Conservation (phyloP, 2,329 filamentous ascomycete genomes). For the Chaetomium strumarium region DNA sequence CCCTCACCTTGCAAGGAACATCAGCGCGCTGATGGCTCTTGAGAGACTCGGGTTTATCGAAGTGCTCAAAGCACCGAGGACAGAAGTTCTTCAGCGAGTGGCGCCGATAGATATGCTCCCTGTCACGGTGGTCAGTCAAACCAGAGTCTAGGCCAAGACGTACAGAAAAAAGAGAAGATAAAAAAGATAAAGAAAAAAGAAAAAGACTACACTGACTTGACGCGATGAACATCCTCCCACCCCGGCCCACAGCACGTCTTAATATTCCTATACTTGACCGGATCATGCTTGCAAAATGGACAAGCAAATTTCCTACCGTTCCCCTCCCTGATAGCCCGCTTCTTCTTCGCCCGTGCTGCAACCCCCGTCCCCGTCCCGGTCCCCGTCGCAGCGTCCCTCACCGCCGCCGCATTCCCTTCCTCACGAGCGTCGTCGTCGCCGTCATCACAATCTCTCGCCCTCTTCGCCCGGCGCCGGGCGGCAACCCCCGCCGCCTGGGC, state of each 20-base stretch:
- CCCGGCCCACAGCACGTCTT: conserved; percentile 27
- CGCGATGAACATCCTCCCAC: conserved; percentile 22
- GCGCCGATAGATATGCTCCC: conserved; percentile 28
- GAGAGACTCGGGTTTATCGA: conserved; percentile 22
- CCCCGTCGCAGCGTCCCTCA: not conserved
- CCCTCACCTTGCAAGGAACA: conserved; percentile 36
- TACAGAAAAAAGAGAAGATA: not conserved
- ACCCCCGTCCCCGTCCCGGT: not conserved
- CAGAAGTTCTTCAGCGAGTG: conserved; percentile 25
- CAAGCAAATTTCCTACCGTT: conserved; percentile 20
- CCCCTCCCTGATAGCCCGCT: conserved; percentile 13
- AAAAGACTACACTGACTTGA: conserved; percentile 20
- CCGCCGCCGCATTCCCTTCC: not conserved
- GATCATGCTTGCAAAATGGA: conserved; percentile 25
- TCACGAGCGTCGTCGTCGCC: conserved; percentile 10
- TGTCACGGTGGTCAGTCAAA: conserved; percentile 4
- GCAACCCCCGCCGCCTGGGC: not conserved
- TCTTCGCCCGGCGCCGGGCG: conserved; percentile 10
- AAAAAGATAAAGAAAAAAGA: not conserved
- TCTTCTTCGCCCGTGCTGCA: conserved; percentile 16
- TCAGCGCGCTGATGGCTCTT: conserved; percentile 24
- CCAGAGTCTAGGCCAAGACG: not conserved
- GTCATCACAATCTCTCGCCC: conserved; percentile 14
- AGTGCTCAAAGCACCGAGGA: conserved; percentile 25
- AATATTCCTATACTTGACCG: conserved; percentile 18